Base-by-base conservation (phyloP, 192 early-diverging fungal species). In the Physocladia obscura region DNA sequence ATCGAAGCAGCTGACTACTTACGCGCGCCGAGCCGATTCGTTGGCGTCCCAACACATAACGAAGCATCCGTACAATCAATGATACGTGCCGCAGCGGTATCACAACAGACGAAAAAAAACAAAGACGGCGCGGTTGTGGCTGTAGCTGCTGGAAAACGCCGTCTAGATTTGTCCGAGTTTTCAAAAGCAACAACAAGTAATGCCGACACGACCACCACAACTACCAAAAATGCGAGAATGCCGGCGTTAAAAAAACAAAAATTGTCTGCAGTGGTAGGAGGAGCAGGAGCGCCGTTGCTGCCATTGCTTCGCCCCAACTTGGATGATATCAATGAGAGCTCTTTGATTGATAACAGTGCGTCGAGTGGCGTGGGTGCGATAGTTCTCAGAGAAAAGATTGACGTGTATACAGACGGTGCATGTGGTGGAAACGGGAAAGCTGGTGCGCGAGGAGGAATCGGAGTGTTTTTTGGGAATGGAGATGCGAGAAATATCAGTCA, bases 371-470 rank as follows among this genome's bases (percentile, higher is more conserved):
- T 11, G 6, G 6, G 4, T 8, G 27, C 36, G 4, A 4, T 27
- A 44, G 37, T 21, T 27, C 27, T 44, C 6, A 40, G 37, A 8
- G 19, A 13, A 19, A 37, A 35, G 24, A 37, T 62, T 24, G 38
- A 15, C 19, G 26, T 91, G 8, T 94, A 93, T 76, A 95, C 93
- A 0, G 94, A 97, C 61, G 95, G 95, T 34, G 85, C 88, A 47
- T 84, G 91, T 64, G 56, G 78, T 17, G 69, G 75, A 5, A 98
- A 98, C 80, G 94, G 94, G 17, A 64, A 50, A 22, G 13, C 19
- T n/a, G 13, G 17, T 5, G 92, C 91, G 2, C 67, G 74, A 3
- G 96, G 92, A 31, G 96, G 96, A 21, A 71, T 92, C 22, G 96
- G 96, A 5, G 92, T 95, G 24, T 95, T 84, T 65, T 98, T 88